A percentile compares a stretch with the other conserved stretches of the same genome.
Conservation (phyloP, 225 moss, liverwort and hornwort genomes). For the Neckera pumila region DNA sequence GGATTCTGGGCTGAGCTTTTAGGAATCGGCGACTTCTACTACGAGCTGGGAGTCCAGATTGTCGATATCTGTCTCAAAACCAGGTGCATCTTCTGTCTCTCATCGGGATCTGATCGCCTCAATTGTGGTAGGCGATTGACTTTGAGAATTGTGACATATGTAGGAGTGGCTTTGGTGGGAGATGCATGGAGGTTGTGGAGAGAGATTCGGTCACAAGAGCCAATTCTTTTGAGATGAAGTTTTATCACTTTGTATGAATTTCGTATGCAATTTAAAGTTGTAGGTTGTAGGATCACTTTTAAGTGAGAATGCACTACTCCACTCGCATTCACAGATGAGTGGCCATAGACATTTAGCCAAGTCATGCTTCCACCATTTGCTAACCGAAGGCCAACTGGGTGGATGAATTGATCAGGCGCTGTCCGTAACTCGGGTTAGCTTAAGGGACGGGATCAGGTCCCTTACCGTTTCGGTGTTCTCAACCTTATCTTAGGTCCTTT, state of each 20-base stretch:
- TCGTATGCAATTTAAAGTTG: not conserved
- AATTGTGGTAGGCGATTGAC: not conserved
- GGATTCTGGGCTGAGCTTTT: slow-evolving; percentile 96
- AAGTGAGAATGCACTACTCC: not conserved
- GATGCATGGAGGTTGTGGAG: not conserved
- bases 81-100: slow-evolving; percentile 2
- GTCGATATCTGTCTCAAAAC: slow-evolving; percentile 79
- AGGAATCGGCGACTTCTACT: slow-evolving; percentile 92
- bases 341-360: not conserved
- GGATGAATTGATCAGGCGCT: not conserved
- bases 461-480: not conserved
- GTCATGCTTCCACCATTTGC: not conserved
- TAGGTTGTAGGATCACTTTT: too few species aligned
- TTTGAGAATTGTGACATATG: not conserved
- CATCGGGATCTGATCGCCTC: not conserved
- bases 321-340: not conserved
- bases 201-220: not conserved
- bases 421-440: not conserved
- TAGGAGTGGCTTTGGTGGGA: not conserved
- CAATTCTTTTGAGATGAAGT: not conserved
- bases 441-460: not conserved
- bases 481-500: too few species aligned
- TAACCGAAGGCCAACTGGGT: not conserved
- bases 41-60: slow-evolving; percentile 95
- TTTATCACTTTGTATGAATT: too few species aligned